Evolutionary conservation across 2,329 filamentous ascomycete species (phyloP), one percentile per base, ranked within the genome.

Genomic region (Paecilomyces variotii): DNA sequence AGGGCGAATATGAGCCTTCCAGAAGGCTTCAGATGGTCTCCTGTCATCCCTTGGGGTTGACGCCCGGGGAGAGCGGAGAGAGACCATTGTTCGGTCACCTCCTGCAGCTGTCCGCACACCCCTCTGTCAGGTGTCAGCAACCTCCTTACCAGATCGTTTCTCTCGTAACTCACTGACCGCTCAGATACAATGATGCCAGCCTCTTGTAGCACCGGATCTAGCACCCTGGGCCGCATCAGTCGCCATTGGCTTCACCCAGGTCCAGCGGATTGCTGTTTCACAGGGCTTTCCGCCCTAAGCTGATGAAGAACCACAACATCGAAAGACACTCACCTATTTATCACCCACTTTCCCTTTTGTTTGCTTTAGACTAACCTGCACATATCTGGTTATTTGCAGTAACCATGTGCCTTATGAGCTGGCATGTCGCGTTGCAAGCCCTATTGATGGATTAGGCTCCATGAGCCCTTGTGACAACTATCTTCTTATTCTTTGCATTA

Each of bases 191-290:
- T 57, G 26, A 57, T 60, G 58, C 59, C 63, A 63, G 62, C 54
- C 61, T 62, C 59, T 56, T 65, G 69, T 72, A 69, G 63, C 63
- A 68, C 66, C 62, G 63, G 63, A 66, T 70, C 58, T 65, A 68
- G 64, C 64, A 61, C 63, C 64, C 63, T 59, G 57, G 57, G 35
- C 63, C 60, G 56, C 61, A 60, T 61, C 63, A 60, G 61, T 59
- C 62, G 59, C 68, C 62, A 71, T 72, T 70, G 68, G 68, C 60
- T 62, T 58, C 60, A 59, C 59, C 65, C 39, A 45, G 39, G 64
- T 64, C 64, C 61, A 63, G 62, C 67, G 65, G 60, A 64, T 65
- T 60, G 60, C 61, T 60, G 72, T 72, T 70, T 61, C 68, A 73
- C 72, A 64, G 64, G 58, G 58, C 50, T 60, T 66, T 60, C 63